Evolutionary conservation across 2,329 filamentous ascomycete genomes (phyloP), one percentile per base, ranked within the genome.

Genomic region (Paraphoma sp.): DNA sequence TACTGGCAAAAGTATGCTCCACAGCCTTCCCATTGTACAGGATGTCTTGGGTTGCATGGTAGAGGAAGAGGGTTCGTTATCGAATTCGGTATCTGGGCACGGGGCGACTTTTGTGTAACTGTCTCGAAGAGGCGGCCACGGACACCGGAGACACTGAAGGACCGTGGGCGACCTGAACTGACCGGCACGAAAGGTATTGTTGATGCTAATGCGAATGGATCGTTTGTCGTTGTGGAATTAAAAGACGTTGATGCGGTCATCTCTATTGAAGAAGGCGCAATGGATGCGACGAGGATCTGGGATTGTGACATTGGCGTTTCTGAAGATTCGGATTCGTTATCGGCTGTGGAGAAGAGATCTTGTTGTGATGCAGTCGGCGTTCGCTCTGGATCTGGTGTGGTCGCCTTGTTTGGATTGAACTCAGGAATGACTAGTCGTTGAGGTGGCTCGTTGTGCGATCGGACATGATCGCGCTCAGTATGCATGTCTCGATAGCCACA

Each of bases 401-500:
- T 63, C n/a, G 62, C 16, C 47, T 56, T 65, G 41, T 72, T 68
- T 8, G 73, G 68, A 48, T 74, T 74, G 65, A 75, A 77, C 7
- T 75, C 71, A 1, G 75, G 76, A 28, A 78, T 76, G 36, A 74
- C 63, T 6, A 76, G 60, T 12, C 66, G 71, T 45, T 64, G 67
- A 17, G 69, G 71, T 3, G 68, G 65, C 51, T 75, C 70, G 33
- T 71, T 70, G 36, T 77, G 72, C 12, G 68, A 67, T 47, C 73
- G 68, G 8, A 75, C 74, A 53, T 76, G 75, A 23, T 79, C 76
- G 11, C 76, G 71, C 65, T 87, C 84, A 18, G 81, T 73, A 29
- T 79, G 75, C 55, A 87, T 78, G 49, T 86, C 84, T 60, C 82
- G 77, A 63, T 82, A 86, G 16, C 84, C 84, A 65, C 84, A 87